Percentiles rank a stretch among this genome's conserved stretches.
phyloP scores from a whole-genome alignment of 805 yeast genomes.

The Yarrowia sp. region DNA sequence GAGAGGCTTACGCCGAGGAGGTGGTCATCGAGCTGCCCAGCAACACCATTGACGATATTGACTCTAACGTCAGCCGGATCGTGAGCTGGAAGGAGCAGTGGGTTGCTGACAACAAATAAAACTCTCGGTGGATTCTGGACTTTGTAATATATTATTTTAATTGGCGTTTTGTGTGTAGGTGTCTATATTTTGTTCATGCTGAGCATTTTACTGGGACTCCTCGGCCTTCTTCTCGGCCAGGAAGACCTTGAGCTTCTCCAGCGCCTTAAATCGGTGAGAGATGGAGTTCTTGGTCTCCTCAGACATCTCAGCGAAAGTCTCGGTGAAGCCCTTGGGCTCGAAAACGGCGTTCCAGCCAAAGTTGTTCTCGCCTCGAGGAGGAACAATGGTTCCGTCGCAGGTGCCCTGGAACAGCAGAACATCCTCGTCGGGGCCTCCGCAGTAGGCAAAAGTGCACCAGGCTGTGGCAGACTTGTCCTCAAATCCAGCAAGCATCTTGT shows the following conservation, averaged over 20 bases:
- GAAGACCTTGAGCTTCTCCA: slow-evolving; percentile 64
- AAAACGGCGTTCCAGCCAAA: slow-evolving; percentile 97
- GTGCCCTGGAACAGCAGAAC: slow-evolving; percentile 82
- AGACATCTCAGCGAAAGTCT: slow-evolving; percentile 88
- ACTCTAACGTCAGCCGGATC: slow-evolving; percentile 76
- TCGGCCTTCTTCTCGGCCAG: slow-evolving; percentile 30
- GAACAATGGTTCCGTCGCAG: slow-evolving; percentile 77
- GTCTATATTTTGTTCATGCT: not conserved
- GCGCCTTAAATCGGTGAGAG: slow-evolving; percentile 85
- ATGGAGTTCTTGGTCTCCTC: slow-evolving; percentile 72
- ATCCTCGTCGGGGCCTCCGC: slow-evolving; percentile 72
- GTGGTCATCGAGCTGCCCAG: slow-evolving; percentile 79
- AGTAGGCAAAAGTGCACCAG: slow-evolving; percentile 87
- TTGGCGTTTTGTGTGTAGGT: not conserved
- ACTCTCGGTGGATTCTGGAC: not conserved
- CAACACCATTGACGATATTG: slow-evolving; percentile 71
- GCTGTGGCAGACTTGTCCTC: slow-evolving; percentile 85
- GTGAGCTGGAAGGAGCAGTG: slow-evolving; percentile 73
- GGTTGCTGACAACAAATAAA: slow-evolving; percentile 50
- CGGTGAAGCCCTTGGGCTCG: slow-evolving; percentile 69
- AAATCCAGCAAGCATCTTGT: slow-evolving; percentile 73
- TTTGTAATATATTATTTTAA: slow-evolving; percentile 9
- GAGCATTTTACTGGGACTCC: not conserved
- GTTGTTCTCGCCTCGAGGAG: slow-evolving; percentile 68
- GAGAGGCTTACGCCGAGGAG: slow-evolving; percentile 73